These are phyloP conservation scores for Fusarium pseudocircinatum DNA, from an alignment of 2,329 filamentous ascomycete genomes.

Conservation along the genomic window DNA sequence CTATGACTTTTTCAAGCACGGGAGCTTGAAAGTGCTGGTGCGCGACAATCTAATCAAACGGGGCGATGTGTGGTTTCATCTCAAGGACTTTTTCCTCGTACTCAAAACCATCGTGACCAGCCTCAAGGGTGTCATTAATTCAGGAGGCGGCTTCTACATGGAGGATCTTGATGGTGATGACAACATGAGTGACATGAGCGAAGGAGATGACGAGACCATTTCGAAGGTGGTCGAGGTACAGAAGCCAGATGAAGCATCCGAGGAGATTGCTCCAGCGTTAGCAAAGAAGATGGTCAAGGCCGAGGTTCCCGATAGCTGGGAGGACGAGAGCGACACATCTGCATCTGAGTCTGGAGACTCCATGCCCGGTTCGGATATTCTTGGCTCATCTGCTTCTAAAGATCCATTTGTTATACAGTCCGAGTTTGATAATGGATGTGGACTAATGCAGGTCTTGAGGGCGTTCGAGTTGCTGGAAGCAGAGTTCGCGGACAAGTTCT, in stretches of 20 bases:
- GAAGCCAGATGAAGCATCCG: background rate
- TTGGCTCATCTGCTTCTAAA: constrained; percentile 39
- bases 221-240: constrained; percentile 1
- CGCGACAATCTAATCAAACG: constrained; percentile 72
- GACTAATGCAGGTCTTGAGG: constrained; percentile 65
- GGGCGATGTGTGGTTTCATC: constrained; percentile 76
- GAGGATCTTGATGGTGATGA: constrained; percentile 51
- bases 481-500: constrained; percentile 73
- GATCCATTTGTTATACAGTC: background rate
- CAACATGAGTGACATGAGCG: background rate
- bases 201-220: background rate
- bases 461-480: constrained; percentile 66
- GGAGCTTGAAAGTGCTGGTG: constrained; percentile 68
- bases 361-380: background rate
- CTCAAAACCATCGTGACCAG: constrained; percentile 78
- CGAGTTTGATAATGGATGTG: constrained; percentile 50
- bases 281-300: constrained; percentile 33
- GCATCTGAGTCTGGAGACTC: constrained; percentile 34
- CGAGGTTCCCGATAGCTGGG: constrained; percentile 55
- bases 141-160: constrained; percentile 48
- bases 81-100: constrained; percentile 68
- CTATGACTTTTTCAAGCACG: constrained; percentile 82
- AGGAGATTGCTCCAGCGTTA: background rate
- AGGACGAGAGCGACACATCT: constrained; percentile 36
- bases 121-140: constrained; percentile 62